Evolutionary conservation across 495 filamentous ascomycete genomes (phyloP).

Genomic region (Antarctomyces pellizariae): DNA sequence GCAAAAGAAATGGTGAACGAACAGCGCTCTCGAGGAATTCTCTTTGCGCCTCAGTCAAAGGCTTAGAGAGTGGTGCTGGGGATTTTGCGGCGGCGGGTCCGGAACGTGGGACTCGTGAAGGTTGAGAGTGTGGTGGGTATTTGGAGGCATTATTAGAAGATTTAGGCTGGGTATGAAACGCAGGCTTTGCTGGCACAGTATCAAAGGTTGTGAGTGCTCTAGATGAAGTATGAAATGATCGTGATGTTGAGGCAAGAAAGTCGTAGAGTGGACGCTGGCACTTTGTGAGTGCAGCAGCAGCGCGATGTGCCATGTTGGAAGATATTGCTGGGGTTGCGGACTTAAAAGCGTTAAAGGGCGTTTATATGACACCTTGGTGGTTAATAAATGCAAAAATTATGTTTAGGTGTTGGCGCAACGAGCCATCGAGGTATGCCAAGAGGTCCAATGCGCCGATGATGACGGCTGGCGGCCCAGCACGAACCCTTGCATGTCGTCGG

Average conservation of each 20-base stretch:
- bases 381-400: too few relatives aligned
- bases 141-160: neutral
- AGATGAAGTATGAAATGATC: too few relatives aligned
- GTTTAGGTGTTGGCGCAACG: too few relatives aligned
- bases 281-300: conserved; percentile 1
- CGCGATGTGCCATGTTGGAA: too few relatives aligned
- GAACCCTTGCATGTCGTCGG: too few relatives aligned
- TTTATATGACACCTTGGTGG: too few relatives aligned
- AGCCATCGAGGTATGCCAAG: too few relatives aligned
- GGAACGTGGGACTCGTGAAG: conserved; percentile 3
- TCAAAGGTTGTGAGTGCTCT: conserved; percentile 3
- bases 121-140: conserved; percentile 2
- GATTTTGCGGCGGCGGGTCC: conserved; percentile 3
- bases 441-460: too few relatives aligned
- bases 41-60: conserved; percentile 44
- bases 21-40: conserved; percentile 59
- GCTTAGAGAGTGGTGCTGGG: conserved; percentile 16
- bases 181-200: neutral
- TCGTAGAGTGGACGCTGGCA: conserved; percentile 9
- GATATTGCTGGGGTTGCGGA: too few relatives aligned
- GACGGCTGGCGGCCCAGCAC: too few relatives aligned
- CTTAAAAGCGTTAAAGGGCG: too few relatives aligned
- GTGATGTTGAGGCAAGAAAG: conserved; percentile 13
- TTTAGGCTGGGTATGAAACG: neutral
- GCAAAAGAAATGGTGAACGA: conserved; percentile 9